Evolutionary conservation across 2,329 filamentous ascomycete genomes (phyloP), one percentile per base, ranked within the genome.

Genomic region (Colletotrichum plurivorum): DNA sequence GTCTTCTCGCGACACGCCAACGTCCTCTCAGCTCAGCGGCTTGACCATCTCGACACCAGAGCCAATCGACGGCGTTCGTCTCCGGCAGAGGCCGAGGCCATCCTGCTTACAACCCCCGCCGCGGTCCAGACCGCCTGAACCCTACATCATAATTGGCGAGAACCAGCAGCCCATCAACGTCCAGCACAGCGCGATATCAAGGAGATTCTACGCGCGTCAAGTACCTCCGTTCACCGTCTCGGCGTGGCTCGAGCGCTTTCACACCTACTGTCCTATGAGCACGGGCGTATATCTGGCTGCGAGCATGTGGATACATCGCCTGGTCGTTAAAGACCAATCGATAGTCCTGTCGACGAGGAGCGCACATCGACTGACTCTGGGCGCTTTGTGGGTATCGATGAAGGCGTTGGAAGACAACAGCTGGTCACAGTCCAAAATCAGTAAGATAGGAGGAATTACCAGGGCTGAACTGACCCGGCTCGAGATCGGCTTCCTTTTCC

Each of bases 321-420:
- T 98, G 49, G 93, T 92, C 0, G 90, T 95, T 13, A 86, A 92
- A 52, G 93, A 97, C 77, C 89, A 89, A 73, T 88, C 92, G 25
- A 92, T 98, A 22, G 90, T 92, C 1, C 92, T 97, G 8, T 97
- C 94, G 3, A 87, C 88, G 66, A 89, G 94, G 65, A 98, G 97
- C 71, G 92, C 94, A 70, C 95, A 99, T 79, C 90, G 96, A 2
- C 84, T 98, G 8, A 86, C 97, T 39, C 87, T 99, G 16, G 95
- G 94, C 0, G 93, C 93, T 7, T 85, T 98, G 61, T 86, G 95
- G 43, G 93, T 98, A 4, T 94, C 95, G 15, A 96, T 95, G 88
- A 99, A 98, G 82, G 93, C 94, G 0, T 83, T 98, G n/a, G 95
- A 99, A 79, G 95, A 98, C 78, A 87, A 95, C 62, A 93, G 92